Evolutionary conservation across 352 stramenopile genomes (phyloP), one percentile per base, ranked within the genome.

Genomic region (Pythium graminicola): DNA sequence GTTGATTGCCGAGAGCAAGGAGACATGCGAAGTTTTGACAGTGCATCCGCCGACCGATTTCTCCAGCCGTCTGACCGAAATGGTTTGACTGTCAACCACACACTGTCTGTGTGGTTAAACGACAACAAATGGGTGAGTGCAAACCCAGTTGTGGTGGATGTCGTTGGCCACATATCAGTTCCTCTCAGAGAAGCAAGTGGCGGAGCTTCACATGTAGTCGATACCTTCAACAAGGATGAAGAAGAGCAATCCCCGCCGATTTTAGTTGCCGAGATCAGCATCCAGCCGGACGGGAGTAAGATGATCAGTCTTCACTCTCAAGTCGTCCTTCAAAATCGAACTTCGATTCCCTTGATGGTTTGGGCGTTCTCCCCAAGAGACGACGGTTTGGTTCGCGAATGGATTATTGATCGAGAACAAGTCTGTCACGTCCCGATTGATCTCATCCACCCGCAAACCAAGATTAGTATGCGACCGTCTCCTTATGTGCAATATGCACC

Each of bases 21-120:
- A 31, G 81, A 93, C 16, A 91, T 95, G 71, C 65, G 84, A n/a
- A 91, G 69, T 49, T 95, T 95, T 26, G 84, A 95, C 39, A 91
- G 80, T 44, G 81, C 78, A 6, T 88, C 76, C 3, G 65, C 82
- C 29, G 81, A 93, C 55, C 69, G 76, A 11, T 89, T 93, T 56
- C 58, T 92, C 27, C 69, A 73, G n/a, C 69, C 86, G 36, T 73
- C 63, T 2, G 77, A 91, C 41, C 75, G 73, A 13, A 76, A 90
- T 49, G 74, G 77, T 23, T 63, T 92, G 23, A 91, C 84, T 7
- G 84, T 89, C 6, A 89, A 93, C 39, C 84, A 95, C 52, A 93
- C 84, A 31, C 63, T 95, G n/a, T 95, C 79, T 7, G 81, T 90
- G 26, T 90, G 79, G 76, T 32, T 92, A 38, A 88, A 90, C 38